Conservation (phyloP, 768 basidiomycete genomes). For the Boletus rufocinnamomeus region DNA sequence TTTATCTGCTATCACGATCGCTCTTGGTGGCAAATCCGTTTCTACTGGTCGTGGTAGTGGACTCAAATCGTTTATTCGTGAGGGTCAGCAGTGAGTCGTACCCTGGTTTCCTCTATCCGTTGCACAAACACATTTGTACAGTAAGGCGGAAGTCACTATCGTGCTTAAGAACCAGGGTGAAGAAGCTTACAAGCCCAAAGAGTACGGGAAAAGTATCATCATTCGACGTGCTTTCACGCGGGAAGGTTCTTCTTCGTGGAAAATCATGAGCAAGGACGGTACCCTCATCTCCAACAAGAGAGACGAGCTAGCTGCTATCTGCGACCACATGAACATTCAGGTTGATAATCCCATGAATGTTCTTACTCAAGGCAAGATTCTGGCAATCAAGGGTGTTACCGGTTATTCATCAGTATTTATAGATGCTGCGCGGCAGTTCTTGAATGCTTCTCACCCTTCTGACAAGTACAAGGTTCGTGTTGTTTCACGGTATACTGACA, state of each 20-base stretch:
- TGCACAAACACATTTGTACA: slow-evolving; percentile 41
- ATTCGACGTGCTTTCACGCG: slow-evolving; percentile 81
- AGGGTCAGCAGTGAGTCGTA: slow-evolving; percentile 67
- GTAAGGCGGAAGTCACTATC: slow-evolving; percentile 70
- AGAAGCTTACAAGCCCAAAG: slow-evolving; percentile 81
- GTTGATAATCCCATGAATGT: slow-evolving; percentile 97
- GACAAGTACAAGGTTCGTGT: slow-evolving; percentile 85
- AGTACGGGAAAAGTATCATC: slow-evolving; percentile 85
- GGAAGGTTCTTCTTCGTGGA: slow-evolving; percentile 78
- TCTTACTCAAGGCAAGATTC: slow-evolving; percentile 69
- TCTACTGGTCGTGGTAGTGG: slow-evolving; percentile 88
- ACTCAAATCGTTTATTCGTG: slow-evolving; percentile 82
- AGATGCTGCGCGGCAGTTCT: slow-evolving; percentile 62
- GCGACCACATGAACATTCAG: slow-evolving; percentile 95
- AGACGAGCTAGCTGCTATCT: slow-evolving; percentile 84
- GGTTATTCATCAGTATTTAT: not conserved
- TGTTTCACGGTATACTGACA: no score
- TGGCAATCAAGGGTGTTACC: not conserved
- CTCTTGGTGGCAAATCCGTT: slow-evolving; percentile 90
- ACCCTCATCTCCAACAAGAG: slow-evolving; percentile 72
- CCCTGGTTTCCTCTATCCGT: not conserved
- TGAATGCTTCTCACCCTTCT: slow-evolving; percentile 74
- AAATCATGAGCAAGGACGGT: slow-evolving; percentile 72
- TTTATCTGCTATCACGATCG: slow-evolving; percentile 89
- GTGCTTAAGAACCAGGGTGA: slow-evolving; percentile 87